Conservation (phyloP, 1,139 yeast genomes). For the Tardiomyces digboiensis region DNA sequence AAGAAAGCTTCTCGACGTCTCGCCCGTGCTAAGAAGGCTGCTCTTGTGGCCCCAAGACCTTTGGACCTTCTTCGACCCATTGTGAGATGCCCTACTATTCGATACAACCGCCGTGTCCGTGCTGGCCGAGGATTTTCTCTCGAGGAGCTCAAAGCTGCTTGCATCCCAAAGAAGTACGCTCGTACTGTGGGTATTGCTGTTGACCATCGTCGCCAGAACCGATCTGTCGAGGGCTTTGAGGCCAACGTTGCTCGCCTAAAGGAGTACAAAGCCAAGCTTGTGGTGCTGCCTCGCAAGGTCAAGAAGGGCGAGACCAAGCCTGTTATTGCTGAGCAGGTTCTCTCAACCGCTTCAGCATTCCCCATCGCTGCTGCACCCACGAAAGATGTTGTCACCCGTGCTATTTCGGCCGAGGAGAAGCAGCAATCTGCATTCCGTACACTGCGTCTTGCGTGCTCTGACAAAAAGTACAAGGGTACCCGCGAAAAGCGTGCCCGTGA, state of each 20-base stretch:
- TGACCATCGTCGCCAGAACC: conserved; percentile 99
- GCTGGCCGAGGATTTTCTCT: conserved; percentile 99
- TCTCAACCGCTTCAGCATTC: conserved; percentile 72
- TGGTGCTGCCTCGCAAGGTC: conserved; percentile 87
- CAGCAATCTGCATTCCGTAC: conserved; percentile 72
- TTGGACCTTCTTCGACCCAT: conserved; percentile 94
- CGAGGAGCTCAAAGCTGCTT: conserved; percentile 98
- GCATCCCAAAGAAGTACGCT: conserved; percentile 91
- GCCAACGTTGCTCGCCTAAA: conserved; percentile 92
- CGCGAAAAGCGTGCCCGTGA: conserved; percentile 97
- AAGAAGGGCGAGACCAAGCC: conserved; percentile 38
- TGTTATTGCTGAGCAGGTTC: conserved; percentile 52
- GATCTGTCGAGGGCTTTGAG: conserved; percentile 92
- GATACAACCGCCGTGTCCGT: conserved; percentile 99
- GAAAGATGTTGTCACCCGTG: conserved; percentile 70
- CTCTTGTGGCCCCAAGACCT: conserved; percentile 96
- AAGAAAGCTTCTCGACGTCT: conserved; percentile 96
- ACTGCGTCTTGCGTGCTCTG: conserved; percentile 90
- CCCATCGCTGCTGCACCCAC: conserved; percentile 70
- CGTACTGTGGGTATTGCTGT: conserved; percentile 98
- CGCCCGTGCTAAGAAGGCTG: conserved; percentile 92
- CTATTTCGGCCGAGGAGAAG: conserved; percentile 80
- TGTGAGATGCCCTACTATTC: conserved; percentile 97
- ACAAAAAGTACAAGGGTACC: conserved; percentile 88
- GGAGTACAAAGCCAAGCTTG: conserved; percentile 94